A percentile compares a stretch with the other conserved stretches of the same genome.
Conservation (phyloP, 768 basidiomycete species). For the Lactifluus hygrophoroides region DNA sequence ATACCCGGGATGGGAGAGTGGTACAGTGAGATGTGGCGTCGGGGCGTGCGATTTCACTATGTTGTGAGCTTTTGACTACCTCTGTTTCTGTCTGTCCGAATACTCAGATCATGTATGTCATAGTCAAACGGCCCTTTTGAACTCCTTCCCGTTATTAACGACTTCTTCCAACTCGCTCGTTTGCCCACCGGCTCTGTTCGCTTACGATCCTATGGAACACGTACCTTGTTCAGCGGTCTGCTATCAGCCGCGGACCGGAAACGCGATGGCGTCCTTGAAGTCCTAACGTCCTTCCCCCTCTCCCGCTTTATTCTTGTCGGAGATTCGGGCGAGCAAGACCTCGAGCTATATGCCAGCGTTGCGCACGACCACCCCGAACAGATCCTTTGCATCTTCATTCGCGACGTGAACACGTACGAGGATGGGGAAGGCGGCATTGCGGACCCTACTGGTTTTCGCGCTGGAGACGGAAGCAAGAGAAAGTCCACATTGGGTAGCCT, state of each 20-base stretch:
- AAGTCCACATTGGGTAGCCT: background rate
- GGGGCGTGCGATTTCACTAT: conserved; percentile 79
- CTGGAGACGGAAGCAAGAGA: conserved; percentile 3
- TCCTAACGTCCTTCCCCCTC: conserved; percentile 64
- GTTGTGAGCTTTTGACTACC: conserved; percentile 48
- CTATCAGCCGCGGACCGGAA: conserved; percentile 79
- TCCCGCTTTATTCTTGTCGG: conserved; percentile 80
- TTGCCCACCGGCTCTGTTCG: conserved; percentile 54
- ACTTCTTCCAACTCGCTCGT: conserved; percentile 8
- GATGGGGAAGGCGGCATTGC: conserved; percentile 35
- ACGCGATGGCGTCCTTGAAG: conserved; percentile 67
- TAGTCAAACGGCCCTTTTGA: conserved; percentile 88
- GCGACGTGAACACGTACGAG: conserved; percentile 48
- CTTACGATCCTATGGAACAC: conserved; percentile 78
- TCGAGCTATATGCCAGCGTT: conserved; percentile 79
- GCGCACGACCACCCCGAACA: conserved; percentile 62
- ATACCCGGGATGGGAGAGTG: conserved; percentile 80
- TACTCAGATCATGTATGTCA: background rate
- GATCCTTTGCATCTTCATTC: conserved; percentile 73
- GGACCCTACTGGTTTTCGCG: conserved; percentile 51
- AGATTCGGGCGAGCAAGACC: conserved; percentile 91
- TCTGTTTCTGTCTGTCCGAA: background rate
- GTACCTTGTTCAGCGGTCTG: conserved; percentile 75
- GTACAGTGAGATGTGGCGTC: conserved; percentile 59
- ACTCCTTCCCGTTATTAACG: conserved; percentile 50